Percentiles rank a stretch among this genome's conserved stretches.
These are phyloP conservation scores for Vararia minispora DNA, from an alignment of 768 basidiomycete species.

Conservation along the genomic window DNA sequence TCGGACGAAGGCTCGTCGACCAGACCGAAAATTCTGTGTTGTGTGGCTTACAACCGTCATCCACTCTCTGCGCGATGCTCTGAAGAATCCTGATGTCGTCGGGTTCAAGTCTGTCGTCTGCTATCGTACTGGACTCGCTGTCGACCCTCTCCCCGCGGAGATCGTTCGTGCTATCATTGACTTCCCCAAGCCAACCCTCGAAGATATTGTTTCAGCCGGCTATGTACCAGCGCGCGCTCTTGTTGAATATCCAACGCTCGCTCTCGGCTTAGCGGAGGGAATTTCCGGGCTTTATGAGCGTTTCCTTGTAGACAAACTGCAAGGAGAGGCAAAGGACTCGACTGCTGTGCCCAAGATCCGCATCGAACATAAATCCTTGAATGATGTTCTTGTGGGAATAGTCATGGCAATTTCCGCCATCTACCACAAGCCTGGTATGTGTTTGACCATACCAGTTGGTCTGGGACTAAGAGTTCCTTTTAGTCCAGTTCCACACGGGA, in stretches of 20 bases:
- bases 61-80: conserved; percentile 22
- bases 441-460: not conserved
- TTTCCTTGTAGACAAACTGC: no score
- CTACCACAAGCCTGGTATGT: conserved; percentile 48
- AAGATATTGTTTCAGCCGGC: no score
- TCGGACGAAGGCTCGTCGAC: conserved; percentile 4
- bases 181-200: no score
- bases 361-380: conserved; percentile 48
- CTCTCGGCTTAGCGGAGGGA: conserved; percentile 2
- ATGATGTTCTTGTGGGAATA: conserved; percentile 53
- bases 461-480: not conserved
- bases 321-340: no score
- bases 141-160: conserved; percentile 25
- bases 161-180: no score
- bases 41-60: conserved; percentile 21
- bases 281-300: conserved; percentile 14
- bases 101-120: conserved; percentile 71
- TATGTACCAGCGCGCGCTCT: no score
- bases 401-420: conserved; percentile 42
- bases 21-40: not conserved
- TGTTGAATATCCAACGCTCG: no score
- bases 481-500: conserved; percentile 82
- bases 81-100: conserved; percentile 38
- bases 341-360: no score
- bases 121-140: conserved; percentile 65